Evolutionary conservation across 2,329 filamentous ascomycete genomes (phyloP), one percentile per base, ranked within the genome.

Genomic region (Sporothrix brasiliensis): DNA sequence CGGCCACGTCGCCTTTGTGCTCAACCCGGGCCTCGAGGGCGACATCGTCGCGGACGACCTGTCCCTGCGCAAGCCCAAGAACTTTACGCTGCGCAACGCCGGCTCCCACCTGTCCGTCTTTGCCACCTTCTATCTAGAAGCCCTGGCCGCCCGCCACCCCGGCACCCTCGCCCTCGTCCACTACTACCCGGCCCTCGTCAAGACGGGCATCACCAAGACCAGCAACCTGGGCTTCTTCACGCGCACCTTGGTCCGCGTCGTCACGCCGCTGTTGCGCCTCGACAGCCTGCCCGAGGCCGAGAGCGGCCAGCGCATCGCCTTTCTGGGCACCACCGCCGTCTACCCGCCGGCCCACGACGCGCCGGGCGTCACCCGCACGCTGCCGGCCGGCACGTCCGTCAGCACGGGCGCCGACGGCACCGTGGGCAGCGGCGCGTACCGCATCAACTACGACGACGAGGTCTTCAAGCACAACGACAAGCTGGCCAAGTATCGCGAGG

Each of bases 1-100:
- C 1, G 68, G 67, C 10, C 67, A 73, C 4, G 76, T 80, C 10
- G 75, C 80, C 3, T 74, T 70, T 24, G 74, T 81, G 13, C 73
- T 79, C 9, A 77, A 78, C 49, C 70, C 72, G n/a, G n/a, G 27
- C 3, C 52, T 72, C 9, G 72, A 73, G 44, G 65, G 67, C 44
- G 11, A 24, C 27, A 6, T 70, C 10, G 27, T 50, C n/a, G 44
- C n/a, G 2, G 7, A 34, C 14, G 70, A 73, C 68, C 47, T 72
- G 47, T 61, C 47, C 6, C 68, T 73, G 39, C 70, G 68, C 65
- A 9, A 53, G 4, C 34, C 53, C 13, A 27, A 34, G 5, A 60
- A 69, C 44, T 65, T 61, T 24, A 44, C 68, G 24, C 21, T 63
- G 14, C 21, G 11, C 24, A 14, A 47, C 19, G 63, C 50, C 44